Conservation (phyloP, 169 alveolate genomes). For the Amoebophrya sp. region DNA sequence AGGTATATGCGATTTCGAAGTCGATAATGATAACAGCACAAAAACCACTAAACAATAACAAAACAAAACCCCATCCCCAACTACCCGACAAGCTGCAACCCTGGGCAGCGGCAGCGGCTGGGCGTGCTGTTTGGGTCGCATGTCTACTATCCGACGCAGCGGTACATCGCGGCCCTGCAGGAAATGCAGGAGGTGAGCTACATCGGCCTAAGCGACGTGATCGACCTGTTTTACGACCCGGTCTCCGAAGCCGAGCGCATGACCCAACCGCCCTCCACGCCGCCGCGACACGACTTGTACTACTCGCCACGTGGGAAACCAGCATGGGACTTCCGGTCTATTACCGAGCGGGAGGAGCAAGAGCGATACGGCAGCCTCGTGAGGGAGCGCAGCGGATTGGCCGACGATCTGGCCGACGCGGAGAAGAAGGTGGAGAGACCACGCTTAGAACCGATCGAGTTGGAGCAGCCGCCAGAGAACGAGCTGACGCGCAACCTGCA, state of each 20-base stretch:
- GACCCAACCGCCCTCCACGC: too few species aligned
- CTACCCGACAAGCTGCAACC: too few species aligned
- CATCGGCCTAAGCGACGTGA: too few species aligned
- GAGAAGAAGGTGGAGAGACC: background rate
- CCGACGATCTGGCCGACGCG: background rate
- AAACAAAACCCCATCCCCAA: too few species aligned
- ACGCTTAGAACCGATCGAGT: background rate
- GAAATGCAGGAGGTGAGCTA: too few species aligned
- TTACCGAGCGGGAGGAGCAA: background rate
- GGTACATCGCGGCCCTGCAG: background rate
- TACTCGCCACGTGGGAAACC: background rate
- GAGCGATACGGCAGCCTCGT: background rate
- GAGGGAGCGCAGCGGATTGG: background rate
- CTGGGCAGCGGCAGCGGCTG: background rate
- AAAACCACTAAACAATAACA: background rate
- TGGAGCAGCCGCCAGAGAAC: too few species aligned
- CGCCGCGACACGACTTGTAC: background rate
- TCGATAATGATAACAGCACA: background rate
- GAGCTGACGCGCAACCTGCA: too few species aligned
- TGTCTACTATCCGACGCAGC: background rate
- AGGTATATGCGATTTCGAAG: background rate
- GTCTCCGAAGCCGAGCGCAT: too few species aligned
- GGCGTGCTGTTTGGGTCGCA: background rate
- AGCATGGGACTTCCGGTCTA: background rate
- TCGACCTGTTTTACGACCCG: background rate